Evolutionary conservation across 2,329 filamentous ascomycete genomes (phyloP).

Genomic region (Claviceps sorghi): DNA sequence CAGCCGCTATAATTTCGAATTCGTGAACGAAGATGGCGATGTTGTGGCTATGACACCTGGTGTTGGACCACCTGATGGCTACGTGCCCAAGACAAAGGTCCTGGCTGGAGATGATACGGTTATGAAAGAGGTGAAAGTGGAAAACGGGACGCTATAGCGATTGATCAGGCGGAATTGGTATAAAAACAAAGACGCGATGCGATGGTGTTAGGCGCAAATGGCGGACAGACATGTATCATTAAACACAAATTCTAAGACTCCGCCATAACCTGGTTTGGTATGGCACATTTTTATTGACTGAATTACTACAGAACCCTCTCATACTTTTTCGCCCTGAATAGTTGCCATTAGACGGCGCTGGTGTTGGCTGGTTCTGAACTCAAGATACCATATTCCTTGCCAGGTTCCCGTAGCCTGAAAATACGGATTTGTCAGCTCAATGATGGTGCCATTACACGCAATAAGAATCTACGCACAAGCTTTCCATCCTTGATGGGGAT

Average conservation of each 20-base stretch:
- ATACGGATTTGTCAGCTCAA: not conserved
- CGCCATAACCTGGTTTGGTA: not conserved
- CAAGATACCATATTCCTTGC: conserved; percentile 89
- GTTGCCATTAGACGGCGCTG: conserved; percentile 75
- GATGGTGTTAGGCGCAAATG: conserved; percentile 23
- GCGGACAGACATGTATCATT: conserved; percentile 5
- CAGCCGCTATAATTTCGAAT: conserved; percentile 94
- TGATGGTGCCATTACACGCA: not conserved
- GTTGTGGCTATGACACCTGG: conserved; percentile 77
- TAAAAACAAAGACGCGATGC: conserved; percentile 12
- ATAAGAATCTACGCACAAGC: conserved; percentile 34
- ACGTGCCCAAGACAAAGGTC: conserved; percentile 49
- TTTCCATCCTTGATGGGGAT: conserved; percentile 82
- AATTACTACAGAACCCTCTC: not conserved
- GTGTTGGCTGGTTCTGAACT: conserved; percentile 69
- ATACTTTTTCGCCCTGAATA: conserved; percentile 71
- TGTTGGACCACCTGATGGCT: conserved; percentile 40
- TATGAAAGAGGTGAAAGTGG: conserved; percentile 44
- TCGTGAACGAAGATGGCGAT: conserved; percentile 83
- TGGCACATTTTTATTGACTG: not conserved
- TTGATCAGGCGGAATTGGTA: conserved; percentile 10
- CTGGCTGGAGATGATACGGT: conserved; percentile 48
- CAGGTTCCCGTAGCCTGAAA: conserved; percentile 50
- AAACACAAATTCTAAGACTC: not conserved
- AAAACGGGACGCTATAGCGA: conserved; percentile 23